Base-by-base conservation (phyloP, 768 basidiomycete genomes). In the Kwoniella sp. region DNA sequence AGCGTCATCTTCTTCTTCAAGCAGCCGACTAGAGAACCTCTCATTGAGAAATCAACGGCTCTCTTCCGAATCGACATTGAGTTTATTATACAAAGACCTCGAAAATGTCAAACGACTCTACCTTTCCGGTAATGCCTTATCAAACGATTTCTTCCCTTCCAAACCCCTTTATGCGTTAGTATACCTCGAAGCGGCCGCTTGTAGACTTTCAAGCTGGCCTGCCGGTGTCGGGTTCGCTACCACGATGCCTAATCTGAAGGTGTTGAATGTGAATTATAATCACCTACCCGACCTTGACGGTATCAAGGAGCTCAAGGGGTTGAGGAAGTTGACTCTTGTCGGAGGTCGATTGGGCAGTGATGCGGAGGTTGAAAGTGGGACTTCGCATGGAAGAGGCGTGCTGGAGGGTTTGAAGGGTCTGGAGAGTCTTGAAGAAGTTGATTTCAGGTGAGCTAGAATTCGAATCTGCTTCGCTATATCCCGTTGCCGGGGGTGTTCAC, bases 221-320 rank as follows among this genome's bases (percentile, higher is more conserved):
- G 72, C 79, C 69, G 84, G 86, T 46, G 82, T 96, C 68, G 84
- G 84, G 56, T 82, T 96, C 69, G 84, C 85, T 57, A 76, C 75
- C 50, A 59, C 82, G 4, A 47, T 88, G 52, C 95, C 96, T 30
- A 96, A 94, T 80, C 81, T 97, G 73, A 87, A 92, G 58, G 88
- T 88, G 64, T 82, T 98, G 81, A 97, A 97, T 83, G 85, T 97
- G 69, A 95, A 98, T 84, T 95, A 96, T 84, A 98, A 98, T 80
- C 97, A 94, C 80, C 77, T 98, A 44, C 67, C 67, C 25, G 73
- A 82, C 78, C 87, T 92, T 71, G 88, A 90, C 72, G 81, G 86
- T 57, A 82, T 99, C 61, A 84, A 85, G 55, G 91, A 90, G 13
- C 83, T 97, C 65, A 83, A 80, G 64, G 83, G 91, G 74, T 81